phyloP scores from a whole-genome alignment of 495 filamentous ascomycete genomes.

The Xylaria curta region DNA sequence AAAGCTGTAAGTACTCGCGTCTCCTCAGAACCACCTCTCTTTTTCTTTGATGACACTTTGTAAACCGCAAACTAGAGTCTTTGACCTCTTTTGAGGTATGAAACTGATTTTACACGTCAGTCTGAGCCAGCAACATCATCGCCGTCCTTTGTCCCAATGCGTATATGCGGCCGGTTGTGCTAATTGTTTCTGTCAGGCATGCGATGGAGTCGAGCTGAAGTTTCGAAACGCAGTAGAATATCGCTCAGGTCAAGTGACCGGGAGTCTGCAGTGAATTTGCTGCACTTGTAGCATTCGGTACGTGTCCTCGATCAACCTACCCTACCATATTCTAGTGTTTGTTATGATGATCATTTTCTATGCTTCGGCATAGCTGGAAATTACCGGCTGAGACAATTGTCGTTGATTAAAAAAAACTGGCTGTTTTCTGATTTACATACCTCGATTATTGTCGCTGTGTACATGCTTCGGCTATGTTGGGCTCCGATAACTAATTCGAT shows the following conservation, averaged over 20 bases:
- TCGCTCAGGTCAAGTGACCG: slow-evolving; percentile 1
- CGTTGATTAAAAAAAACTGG: slow-evolving; percentile 85
- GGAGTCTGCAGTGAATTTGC: background rate
- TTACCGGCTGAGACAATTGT: slow-evolving; percentile 94
- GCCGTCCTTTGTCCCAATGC: slow-evolving; percentile 8
- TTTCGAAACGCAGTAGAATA: background rate
- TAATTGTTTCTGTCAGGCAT: slow-evolving; percentile 36
- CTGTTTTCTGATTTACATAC: slow-evolving; percentile 78
- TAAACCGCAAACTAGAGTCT: slow-evolving; percentile 99
- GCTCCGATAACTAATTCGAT: slow-evolving; percentile 14
- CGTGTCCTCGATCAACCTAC: slow-evolving; percentile 2
- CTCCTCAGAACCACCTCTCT: background rate
- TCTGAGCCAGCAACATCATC: slow-evolving; percentile 68
- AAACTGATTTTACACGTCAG: slow-evolving; percentile 99
- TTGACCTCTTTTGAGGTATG: slow-evolving; percentile 89
- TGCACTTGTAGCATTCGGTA: slow-evolving; percentile 7
- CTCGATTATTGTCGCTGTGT: slow-evolving; percentile 2
- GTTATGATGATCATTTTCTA: slow-evolving; percentile 81
- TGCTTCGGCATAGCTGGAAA: slow-evolving; percentile 96
- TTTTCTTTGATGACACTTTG: slow-evolving; percentile 63
- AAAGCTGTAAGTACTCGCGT: slow-evolving; percentile 35
- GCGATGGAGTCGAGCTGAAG: background rate
- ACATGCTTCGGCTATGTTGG: background rate
- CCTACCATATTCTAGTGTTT: slow-evolving; percentile 12
- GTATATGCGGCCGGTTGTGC: slow-evolving; percentile 17